Base-by-base conservation (phyloP, 2,329 filamentous ascomycete species). In the Talaromyces albobiverticillius region DNA sequence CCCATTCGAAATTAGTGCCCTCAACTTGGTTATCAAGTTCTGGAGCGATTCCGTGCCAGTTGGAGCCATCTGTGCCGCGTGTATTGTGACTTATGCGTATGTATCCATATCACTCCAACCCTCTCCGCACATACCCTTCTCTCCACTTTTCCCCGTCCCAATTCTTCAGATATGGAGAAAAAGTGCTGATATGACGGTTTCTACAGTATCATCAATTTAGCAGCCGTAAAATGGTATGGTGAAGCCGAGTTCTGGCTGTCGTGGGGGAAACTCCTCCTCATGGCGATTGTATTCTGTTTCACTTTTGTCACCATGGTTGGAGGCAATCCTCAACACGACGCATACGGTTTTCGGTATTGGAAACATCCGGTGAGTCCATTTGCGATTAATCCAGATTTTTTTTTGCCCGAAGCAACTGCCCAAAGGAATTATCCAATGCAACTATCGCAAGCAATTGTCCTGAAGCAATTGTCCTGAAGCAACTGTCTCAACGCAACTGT, bases 281-380 rank as follows among this genome's bases (percentile, higher is more conserved):
- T 85, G 59, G 64, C 81, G 16, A 82, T 59, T 16, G 36, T 63
- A 8, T 51, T 63, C 10, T 32, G 57, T 16, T 50, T 60, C 2
- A 57, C 61, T 10, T 55, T 60, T 14, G 51, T 60, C 23, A 43
- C 57, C 10, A 53, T 57, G 32, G 51, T 53, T 14, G 61, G 61
- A 31, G 61, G 61, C 8, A 59, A 51, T 7, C 58, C 61, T 3
- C 77, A 82, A 57, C 71, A 77, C 55, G 79, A 85, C 59, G 74
- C 76, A 45, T 79, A 78, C 57, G 84, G 83, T 16, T 86, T 86
- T 71, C 75, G 80, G 51, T 86, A 85, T 71, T 87, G 83, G 83
- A 74, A 71, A 2, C 61, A 83, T 46, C 83, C 83, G 49, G 84
- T 83, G 42, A 79, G 80, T 64, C 72, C 67, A 11, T 70, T 3